Conservation (phyloP, 805 yeast genomes). For the Monosporozyma servazzii region DNA sequence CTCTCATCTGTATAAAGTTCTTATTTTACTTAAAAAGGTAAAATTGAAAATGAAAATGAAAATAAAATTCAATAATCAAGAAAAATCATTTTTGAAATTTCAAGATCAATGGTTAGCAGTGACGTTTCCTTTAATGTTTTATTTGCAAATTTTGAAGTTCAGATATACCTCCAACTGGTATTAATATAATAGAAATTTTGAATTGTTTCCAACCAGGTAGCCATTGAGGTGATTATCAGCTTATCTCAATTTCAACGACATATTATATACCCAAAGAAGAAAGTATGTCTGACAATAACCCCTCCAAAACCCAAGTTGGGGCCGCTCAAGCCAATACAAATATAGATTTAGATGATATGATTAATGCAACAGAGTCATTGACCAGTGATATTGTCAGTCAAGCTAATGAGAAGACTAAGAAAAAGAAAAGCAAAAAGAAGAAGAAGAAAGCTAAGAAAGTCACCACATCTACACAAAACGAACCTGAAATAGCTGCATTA, state of each 20-base stretch:
- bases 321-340: constrained; percentile 13
- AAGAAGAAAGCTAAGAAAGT: constrained; percentile 5
- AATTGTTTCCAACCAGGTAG: not conserved
- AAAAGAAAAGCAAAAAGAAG: constrained; percentile 6
- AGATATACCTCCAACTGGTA: not conserved
- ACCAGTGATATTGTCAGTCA: constrained; percentile 8
- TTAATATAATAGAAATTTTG: no score
- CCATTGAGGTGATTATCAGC: not conserved
- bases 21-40: not conserved
- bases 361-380: constrained; percentile 15
- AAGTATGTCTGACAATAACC: not conserved
- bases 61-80: not conserved
- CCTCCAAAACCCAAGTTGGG: not conserved
- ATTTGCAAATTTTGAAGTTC: not conserved
- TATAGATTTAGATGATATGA: constrained; percentile 22
- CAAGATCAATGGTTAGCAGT: not conserved
- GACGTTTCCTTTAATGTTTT: not conserved
- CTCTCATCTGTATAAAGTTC: not conserved
- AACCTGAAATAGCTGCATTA: not conserved
- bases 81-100: not conserved
- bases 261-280: not conserved
- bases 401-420: constrained; percentile 2
- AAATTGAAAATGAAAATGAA: not conserved
- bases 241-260: not conserved
- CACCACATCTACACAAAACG: not conserved